Evolutionary conservation across 2,329 filamentous ascomycete genomes (phyloP), one percentile per base, ranked within the genome.

Genomic region (Venturia oleaginea): DNA sequence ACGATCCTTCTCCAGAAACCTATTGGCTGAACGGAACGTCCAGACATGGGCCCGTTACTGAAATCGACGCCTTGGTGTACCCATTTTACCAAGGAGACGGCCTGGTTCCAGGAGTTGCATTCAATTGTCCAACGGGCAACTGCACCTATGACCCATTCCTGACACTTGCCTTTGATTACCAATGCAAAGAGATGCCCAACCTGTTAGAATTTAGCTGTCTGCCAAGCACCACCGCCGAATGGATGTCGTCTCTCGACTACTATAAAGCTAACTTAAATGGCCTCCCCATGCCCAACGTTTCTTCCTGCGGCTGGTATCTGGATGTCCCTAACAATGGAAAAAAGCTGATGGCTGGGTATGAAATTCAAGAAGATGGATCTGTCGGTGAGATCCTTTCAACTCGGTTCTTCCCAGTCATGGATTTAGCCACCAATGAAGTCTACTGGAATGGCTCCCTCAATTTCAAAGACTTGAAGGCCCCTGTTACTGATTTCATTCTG

Each of bases 81-180:
- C 54, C 38, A 11, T 64, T 22, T 27, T 42, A 1, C 1, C 40
- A 60, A 15, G 17, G 37, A 3, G n/a, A 34, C 22, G 51, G 51
- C 1, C 8, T 30, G 1, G 8, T 3, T 46, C 62, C 62, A n/a
- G 62, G 51, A 3, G 51, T 63, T 1, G 1, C 1, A 0, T 65
- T 65, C 11, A 4, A 42, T 22, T 66, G 65, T 57, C 65, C 65
- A 0, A 66, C 65, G 0, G 43, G 64, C 1, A 66, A 66, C 15
- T 66, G 65, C 48, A 66, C 42, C 0, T 66, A 30, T 8, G 34
- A 57, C 15, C 57, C 65, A 27, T 66, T 65, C 24, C 22, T 60
- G 13, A 65, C 65, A 1, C 3, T 66, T 17, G 65, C 46, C 1
- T 0, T 66, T 0, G 67, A 63, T 38, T 68, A 24, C 34, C 24